Conservation (phyloP, 2,329 filamentous ascomycete genomes). For the Verticillium nubilum region DNA sequence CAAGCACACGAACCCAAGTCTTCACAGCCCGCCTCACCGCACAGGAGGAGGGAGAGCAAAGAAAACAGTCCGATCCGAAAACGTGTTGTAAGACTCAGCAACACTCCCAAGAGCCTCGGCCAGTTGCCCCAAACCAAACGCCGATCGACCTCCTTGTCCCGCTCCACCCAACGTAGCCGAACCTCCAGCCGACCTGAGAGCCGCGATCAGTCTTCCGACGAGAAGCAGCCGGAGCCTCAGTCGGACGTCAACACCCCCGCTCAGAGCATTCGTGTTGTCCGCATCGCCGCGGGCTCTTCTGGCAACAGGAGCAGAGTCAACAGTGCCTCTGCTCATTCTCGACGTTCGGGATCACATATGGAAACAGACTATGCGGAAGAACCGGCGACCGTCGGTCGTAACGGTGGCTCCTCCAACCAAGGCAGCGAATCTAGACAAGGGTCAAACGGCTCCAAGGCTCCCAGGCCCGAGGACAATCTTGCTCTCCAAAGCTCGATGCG, state of each 20-base stretch:
- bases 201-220: slow-evolving; percentile 34
- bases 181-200: slow-evolving; percentile 33
- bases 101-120: slow-evolving; percentile 38
- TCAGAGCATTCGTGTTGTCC: slow-evolving; percentile 46
- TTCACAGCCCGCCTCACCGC: slow-evolving; percentile 37
- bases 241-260: slow-evolving; percentile 49
- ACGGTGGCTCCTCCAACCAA: slow-evolving; percentile 39
- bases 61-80: slow-evolving; percentile 51
- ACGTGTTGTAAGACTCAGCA: slow-evolving; percentile 52
- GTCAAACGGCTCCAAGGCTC: slow-evolving; percentile 41
- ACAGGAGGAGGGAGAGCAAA: slow-evolving; percentile 40
- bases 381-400: slow-evolving; percentile 42
- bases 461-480: slow-evolving; percentile 54
- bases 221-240: slow-evolving; percentile 24
- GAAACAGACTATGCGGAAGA: slow-evolving; percentile 43
- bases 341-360: slow-evolving; percentile 31
- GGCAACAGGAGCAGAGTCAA: slow-evolving; percentile 31
- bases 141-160: slow-evolving; percentile 46
- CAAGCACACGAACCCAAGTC: slow-evolving; percentile 31
- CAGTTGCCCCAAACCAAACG: slow-evolving; percentile 36
- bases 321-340: slow-evolving; percentile 28
- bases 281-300: slow-evolving; percentile 48
- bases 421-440: slow-evolving; percentile 49
- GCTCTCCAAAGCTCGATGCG: slow-evolving; percentile 70
- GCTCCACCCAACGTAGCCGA: slow-evolving; percentile 20